Base-by-base conservation (phyloP, 73 alveolate genomes). In the Paramecium caudatum region DNA sequence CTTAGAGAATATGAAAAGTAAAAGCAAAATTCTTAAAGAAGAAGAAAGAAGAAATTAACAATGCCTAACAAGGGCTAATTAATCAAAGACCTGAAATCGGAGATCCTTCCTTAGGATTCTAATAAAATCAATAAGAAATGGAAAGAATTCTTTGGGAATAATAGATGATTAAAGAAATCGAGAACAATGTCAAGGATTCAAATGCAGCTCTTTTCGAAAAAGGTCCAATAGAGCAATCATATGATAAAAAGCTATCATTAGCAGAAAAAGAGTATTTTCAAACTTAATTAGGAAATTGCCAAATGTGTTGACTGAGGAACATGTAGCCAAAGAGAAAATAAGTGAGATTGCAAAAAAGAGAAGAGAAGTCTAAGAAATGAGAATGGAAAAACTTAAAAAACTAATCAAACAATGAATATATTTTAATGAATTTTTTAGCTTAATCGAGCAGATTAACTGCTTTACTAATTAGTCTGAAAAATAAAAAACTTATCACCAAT, bases 81-180 rank as follows among this genome's bases (percentile, higher is more conserved):
- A 68, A 37, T n/a, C 5, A 68, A 32, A 32, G 84, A 15, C 84
- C 84, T 68, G 47, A 68, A 68, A 68, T 68, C n/a, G 55, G 55
- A 10, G 34, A 68, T 32, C 84, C 84, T 3, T n/a, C 17, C 30
- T 6, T 68, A 5, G 84, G 84, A 5, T 68, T 68, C 34, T n/a
- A 68, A 16, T 37, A 68, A 34, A 32, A 68, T n/a, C 15, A 68
- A 68, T 37, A 68, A 68, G 84, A 68, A 68, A 34, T 68, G 30
- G 84, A 68, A 68, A 68, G 84, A 68, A 68, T 68, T 68, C 37
- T 32, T 32, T 68, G 84, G 84, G 84, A 68, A 68, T n/a, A 68
- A 13, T 16, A 68, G 34, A 68, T 68, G 84, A 32, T 68, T 34
- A 68, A 68, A 68, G 84, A 68, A 2, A 68, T 68, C 17, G 84